Conservation (phyloP, 2,329 filamentous ascomycete genomes). For the Torrubiella hemipterigena region DNA sequence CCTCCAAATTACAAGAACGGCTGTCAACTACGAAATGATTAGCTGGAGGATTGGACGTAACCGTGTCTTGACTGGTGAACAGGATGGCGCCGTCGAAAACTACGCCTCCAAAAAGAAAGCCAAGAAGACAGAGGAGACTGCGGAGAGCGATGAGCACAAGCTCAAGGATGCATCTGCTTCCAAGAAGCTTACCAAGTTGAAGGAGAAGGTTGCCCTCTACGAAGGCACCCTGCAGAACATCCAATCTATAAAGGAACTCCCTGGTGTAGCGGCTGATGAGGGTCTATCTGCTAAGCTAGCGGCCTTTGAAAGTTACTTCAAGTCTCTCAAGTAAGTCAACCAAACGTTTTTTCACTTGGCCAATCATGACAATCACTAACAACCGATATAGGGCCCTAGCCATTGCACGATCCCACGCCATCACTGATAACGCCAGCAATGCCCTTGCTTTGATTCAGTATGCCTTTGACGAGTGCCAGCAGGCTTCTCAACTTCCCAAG, state of each 20-base stretch:
- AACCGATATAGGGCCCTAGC: slow-evolving; percentile 56
- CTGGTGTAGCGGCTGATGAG: slow-evolving; percentile 77
- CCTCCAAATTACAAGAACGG: slow-evolving; percentile 81
- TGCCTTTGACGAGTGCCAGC: slow-evolving; percentile 50
- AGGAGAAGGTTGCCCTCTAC: slow-evolving; percentile 81
- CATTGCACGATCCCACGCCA: slow-evolving; percentile 71
- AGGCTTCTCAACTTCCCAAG: slow-evolving; percentile 33
- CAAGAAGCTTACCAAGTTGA: slow-evolving; percentile 65
- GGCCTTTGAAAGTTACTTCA: slow-evolving; percentile 71
- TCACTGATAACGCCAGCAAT: slow-evolving; percentile 61
- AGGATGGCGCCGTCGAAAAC: slow-evolving; percentile 58
- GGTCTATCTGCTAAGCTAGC: slow-evolving; percentile 67
- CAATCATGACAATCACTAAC: slow-evolving; percentile 5
- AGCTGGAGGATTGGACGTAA: slow-evolving; percentile 94
- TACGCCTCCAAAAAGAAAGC: slow-evolving; percentile 39
- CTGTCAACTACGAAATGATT: slow-evolving; percentile 87
- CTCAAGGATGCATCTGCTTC: slow-evolving; percentile 55
- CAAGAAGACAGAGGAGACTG: slow-evolving; percentile 24
- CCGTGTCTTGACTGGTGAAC: slow-evolving; percentile 69
- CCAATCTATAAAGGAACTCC: slow-evolving; percentile 78
- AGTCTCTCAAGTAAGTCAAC: slow-evolving; percentile 61
- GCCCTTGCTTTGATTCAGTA: slow-evolving; percentile 76
- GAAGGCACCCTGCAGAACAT: slow-evolving; percentile 85
- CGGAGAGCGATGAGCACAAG: slow-evolving; percentile 29
- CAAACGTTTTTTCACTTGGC: neutral